Percentiles rank a stretch among this genome's conserved stretches.
These are phyloP conservation scores for Pleurotus pulmonarius DNA, from an alignment of 768 basidiomycete genomes.

Conservation along the genomic window DNA sequence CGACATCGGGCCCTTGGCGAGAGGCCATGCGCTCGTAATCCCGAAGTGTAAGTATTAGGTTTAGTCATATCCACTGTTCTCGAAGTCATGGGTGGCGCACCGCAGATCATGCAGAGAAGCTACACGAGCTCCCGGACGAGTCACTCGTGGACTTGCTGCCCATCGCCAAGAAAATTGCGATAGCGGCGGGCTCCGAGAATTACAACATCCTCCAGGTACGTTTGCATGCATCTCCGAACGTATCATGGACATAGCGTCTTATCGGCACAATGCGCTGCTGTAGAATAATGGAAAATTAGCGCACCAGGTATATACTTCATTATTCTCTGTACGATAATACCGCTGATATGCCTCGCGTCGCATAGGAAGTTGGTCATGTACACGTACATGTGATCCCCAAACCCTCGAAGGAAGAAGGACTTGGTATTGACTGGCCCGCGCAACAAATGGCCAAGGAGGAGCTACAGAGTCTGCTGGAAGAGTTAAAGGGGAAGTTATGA, in stretches of 20 bases:
- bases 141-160: conserved; percentile 74
- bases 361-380: conserved; percentile 75
- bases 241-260: neutral
- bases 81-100: neutral
- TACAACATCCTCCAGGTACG: conserved; percentile 80
- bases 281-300: conserved; percentile 51
- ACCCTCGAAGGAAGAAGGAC: conserved; percentile 60
- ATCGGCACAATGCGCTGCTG: neutral
- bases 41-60: conserved; percentile 70
- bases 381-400: conserved; percentile 90
- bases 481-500: conserved; percentile 53
- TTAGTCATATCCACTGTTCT: neutral
- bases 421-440: conserved; percentile 80
- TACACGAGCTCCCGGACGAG: conserved; percentile 87
- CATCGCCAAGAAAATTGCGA: conserved; percentile 83
- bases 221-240: neutral
- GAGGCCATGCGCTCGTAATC: conserved; percentile 88
- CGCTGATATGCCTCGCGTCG: neutral
- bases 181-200: conserved; percentile 68
- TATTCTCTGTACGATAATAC: neutral
- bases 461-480: conserved; percentile 52
- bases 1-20: conserved; percentile 87
- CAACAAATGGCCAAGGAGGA: conserved; percentile 60
- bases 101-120: conserved; percentile 79
- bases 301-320: conserved; percentile 41